Base-by-base conservation (phyloP, 1,284 basidiomycete species). In the Exobasidium cylindrosporum region DNA sequence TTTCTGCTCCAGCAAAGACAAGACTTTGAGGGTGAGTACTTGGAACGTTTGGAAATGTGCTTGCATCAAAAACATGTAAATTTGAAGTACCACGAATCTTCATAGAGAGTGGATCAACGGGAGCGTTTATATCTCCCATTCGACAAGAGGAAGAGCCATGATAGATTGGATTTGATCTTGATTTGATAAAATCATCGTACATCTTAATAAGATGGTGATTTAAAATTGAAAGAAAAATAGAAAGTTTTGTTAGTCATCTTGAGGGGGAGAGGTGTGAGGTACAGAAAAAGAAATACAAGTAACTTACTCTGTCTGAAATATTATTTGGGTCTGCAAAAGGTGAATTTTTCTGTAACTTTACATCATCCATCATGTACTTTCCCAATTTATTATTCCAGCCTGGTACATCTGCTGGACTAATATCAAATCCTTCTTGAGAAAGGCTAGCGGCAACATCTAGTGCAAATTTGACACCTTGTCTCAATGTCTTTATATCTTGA, bases 11-110 rank as follows among this genome's bases (percentile, higher is more conserved):
- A 0, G 71, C 71, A 50, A 73, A 65, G 40, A 72, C 64, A 1
- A 64, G 62, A 1, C 68, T 68, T 4, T 69, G 66, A 5, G 72
- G 72, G 50, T 74, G 72, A 11, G 64, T 67, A 46, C 69, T 69
- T 43, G 70, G 68, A 54, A 71, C 69, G 45, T 70, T 64, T 0
- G 72, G 72, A 65, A 74, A 72, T 61, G 72, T 66, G 43, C 65
- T 67, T 4, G 66, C 72, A 47, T 74, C 72, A 57, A 68, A 72
- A 2, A 74, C 71, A 26, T 64, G 53, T n/a, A 74, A 52, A 1
- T 71, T 67, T 17, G 69, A 63, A 1, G 55, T 63, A 17, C 70
- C 70, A 11, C 69, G 61, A 1, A 74, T 65, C 43, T 65, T 64
- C 40, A 74, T 44, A 11, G 29, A 28, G 17, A 60, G 43, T n/a